A percentile compares a stretch with the other conserved stretches of the same genome.
Conservation (phyloP, 441 rosid genomes). For the Rhodomyrtus psidioides region DNA sequence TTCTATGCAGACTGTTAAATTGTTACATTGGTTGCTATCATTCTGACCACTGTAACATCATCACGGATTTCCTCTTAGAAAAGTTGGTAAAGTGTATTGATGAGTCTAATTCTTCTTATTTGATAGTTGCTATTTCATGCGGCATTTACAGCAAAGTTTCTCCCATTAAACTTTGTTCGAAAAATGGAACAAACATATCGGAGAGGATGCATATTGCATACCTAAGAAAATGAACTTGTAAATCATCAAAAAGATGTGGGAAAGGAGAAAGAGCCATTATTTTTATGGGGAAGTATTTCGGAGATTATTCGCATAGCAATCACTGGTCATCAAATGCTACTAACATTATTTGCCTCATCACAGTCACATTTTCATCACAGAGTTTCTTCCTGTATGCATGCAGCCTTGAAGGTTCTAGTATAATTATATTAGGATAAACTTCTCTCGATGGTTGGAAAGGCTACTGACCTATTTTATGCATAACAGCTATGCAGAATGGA, state of each 20-base stretch:
- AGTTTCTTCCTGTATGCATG: not conserved
- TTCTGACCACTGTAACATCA: not conserved
- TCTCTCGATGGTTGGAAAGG: conserved; percentile 12
- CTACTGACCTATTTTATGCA: conserved; percentile 30
- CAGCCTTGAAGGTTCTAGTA: not conserved
- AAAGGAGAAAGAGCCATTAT: not conserved
- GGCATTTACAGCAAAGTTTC: not conserved
- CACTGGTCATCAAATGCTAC: not conserved
- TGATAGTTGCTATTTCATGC: not conserved
- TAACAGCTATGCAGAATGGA: conserved; percentile 35
- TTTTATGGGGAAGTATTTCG: not conserved
- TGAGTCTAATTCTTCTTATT: not conserved
- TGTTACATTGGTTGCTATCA: not conserved
- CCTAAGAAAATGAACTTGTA: not conserved
- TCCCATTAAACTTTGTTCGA: not conserved
- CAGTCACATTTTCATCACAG: not conserved
- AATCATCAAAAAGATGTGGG: not conserved
- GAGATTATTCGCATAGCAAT: not conserved
- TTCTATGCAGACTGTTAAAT: not conserved
- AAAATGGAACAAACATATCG: not conserved
- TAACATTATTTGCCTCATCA: not conserved
- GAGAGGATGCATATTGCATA: not conserved
- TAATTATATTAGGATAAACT: not conserved
- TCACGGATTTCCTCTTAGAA: not conserved
- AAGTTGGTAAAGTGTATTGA: not conserved